Evolutionary conservation across 2,329 filamentous ascomycete species (phyloP), one percentile per base, ranked within the genome.

Genomic region (Diaporthe batatas): DNA sequence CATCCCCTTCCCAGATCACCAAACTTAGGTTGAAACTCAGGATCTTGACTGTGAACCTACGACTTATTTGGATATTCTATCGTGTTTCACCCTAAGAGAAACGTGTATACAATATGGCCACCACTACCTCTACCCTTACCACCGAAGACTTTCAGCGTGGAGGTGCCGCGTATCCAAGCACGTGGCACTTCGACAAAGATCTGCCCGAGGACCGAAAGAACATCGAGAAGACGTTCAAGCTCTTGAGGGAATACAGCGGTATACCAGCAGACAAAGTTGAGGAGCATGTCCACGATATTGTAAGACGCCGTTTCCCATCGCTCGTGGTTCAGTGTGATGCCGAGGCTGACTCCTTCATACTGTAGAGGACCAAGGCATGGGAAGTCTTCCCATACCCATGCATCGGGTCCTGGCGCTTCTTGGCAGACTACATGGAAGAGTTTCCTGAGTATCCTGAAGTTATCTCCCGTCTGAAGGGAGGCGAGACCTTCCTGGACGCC

Each of bases 321-420:
- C 42, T 58, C 21, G 10, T 18, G 3, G 14, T 14, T 18, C 23
- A 21, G 42, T 23, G 7, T 34, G 25, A 53, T 49, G 14, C 29
- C 55, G 34, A 21, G 21, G 44, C 59, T 69, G 53, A 68, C 49
- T 59, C 68, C 7, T 42, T 55, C 49, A 25, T 16, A 72, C 21
- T 21, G 16, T 34, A 84, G 77, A 77, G 82, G 49, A 79, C 83
- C 64, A 79, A 80, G 71, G 81, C 83, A 23, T 83, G 78, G 77
- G 73, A 77, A 49, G 75, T 83, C 64, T 82, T 80, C 71, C 80
- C 79, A 6, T 84, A 83, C 76, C 79, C 79, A 12, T 84, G 82
- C 74, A 80, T 84, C 55, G 82, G 82, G n/a, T 77, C 78, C 67
- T 84, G 82, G 78, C 80, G 81, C 57, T 84, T 84, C 75, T 75